Evolutionary conservation across 2,329 filamentous ascomycete species (phyloP).

Genomic region (Pseudocercospora fuligena): DNA sequence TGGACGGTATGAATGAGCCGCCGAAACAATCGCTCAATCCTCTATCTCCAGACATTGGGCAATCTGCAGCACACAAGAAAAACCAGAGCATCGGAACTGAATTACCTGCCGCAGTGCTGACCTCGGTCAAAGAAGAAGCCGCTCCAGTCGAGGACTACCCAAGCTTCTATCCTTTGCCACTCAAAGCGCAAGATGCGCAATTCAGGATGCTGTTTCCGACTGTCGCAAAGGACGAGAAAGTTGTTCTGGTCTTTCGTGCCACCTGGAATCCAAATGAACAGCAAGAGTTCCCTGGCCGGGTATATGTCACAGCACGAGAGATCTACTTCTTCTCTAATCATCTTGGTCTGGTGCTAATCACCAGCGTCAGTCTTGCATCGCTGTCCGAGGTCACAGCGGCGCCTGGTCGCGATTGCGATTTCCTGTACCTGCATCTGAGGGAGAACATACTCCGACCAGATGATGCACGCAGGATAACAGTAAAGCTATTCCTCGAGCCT

Average conservation of each 20-base stretch:
- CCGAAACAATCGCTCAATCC: constrained; percentile 19
- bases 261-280: constrained; percentile 81
- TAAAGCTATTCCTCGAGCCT: constrained; percentile 93
- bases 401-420: constrained; percentile 89
- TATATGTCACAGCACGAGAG: constrained; percentile 84
- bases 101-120: constrained; percentile 17
- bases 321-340: constrained; percentile 98
- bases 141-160: constrained; percentile 61
- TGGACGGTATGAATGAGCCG: constrained; percentile 35
- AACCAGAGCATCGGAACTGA: constrained; percentile 35
- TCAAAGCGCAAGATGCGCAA: constrained; percentile 80
- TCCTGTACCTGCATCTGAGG: constrained; percentile 82
- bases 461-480: constrained; percentile 74
- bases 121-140: constrained; percentile 50
- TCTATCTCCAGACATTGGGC: constrained; percentile 9
- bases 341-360: constrained; percentile 85
- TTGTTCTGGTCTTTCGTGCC: constrained; percentile 90
- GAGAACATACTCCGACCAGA: constrained; percentile 59
- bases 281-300: constrained; percentile 79
- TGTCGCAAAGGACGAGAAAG: constrained; percentile 75
- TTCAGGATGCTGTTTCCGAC: constrained; percentile 90
- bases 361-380: constrained; percentile 72
- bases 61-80: constrained; percentile 36
- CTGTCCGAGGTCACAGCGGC: constrained; percentile 90
- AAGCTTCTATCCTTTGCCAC: constrained; percentile 75